Base-by-base conservation (phyloP, 129 eudicot species). In the Flaveria ramosissima region DNA sequence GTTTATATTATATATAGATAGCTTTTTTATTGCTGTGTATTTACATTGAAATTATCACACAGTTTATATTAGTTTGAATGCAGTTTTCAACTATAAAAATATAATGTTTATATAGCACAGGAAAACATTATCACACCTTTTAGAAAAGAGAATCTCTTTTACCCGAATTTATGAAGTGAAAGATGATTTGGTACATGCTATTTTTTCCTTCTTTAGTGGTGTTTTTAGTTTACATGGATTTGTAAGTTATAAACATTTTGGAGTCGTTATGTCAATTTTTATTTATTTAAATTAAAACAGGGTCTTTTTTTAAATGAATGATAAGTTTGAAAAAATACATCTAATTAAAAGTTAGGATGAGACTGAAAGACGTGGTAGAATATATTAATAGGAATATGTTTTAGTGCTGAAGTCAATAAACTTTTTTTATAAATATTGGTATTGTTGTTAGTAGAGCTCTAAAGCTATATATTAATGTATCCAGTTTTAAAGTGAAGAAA, bases 71-170 rank as follows among this genome's bases (percentile, higher is more conserved):
- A 36, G 41, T 36, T 0, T 36, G 7, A 36, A 36, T 36, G 41
- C 41, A 36, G 41, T 36, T 36, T 36, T 36, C 41, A 36, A 5
- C 41, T 36, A 36, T 36, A 36, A 4, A 1, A 36, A 36, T 36
- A 36, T 36, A 36, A 36, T 36, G 41, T 5, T 9, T 45, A 45
- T 45, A 9, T 45, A 45, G 10, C 48, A 45, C 13, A 12, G 13
- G 48, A 45, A 8, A 45, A 45, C 13, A 45, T 42, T 36, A 39
- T 36, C 39, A 72, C 67, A 20, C 6, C 77, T 55, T 71, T 55
- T 53, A 56, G 65, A 55, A 72, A 55, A 55, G 65, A 39, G 77
- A 41, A 72, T 53, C 19, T 72, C 39, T 53, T 32, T 55, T 19
- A 72, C 36, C 52, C 19, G 2, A 72, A 20, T 72, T 72, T 72